These are phyloP conservation scores for Colletotrichum camelliae DNA, from an alignment of 2,329 filamentous ascomycete species.

Conservation along the genomic window DNA sequence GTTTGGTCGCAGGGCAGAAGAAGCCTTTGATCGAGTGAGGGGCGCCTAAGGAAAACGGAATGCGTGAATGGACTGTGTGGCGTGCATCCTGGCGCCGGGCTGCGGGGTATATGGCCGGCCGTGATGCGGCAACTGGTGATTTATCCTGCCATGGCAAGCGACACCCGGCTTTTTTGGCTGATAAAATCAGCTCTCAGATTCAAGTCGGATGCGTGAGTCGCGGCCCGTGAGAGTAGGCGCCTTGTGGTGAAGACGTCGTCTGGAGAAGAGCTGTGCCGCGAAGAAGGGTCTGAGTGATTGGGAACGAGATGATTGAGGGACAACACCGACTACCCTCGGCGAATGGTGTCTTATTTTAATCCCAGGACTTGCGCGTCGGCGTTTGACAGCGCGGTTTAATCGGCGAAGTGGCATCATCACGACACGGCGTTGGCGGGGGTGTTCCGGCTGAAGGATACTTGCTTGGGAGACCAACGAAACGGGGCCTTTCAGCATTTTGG, in stretches of 20 bases:
- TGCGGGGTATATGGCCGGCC: conserved; percentile 6
- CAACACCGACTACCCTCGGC: not conserved
- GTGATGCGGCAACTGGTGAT: not conserved
- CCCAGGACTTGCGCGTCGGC: conserved; percentile 4
- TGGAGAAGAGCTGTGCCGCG: not conserved
- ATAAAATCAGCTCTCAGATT: not conserved
- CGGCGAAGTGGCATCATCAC: conserved; percentile 13
- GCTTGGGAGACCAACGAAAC: not conserved
- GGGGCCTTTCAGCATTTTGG: conserved; percentile 11
- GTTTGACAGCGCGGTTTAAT: conserved; percentile 4
- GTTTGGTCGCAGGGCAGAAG: conserved; percentile 67
- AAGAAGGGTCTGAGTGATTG: not conserved
- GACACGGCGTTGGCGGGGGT: conserved; percentile 20
- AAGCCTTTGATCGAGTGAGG: conserved; percentile 68
- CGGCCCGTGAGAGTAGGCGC: not conserved
- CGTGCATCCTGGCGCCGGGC: not conserved
- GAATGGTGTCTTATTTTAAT: not conserved
- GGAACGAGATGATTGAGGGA: not conserved
- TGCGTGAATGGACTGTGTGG: not conserved
- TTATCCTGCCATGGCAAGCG: not conserved
- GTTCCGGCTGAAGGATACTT: not conserved
- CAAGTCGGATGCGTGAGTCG: not conserved
- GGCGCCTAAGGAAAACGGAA: not conserved
- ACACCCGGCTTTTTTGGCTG: not conserved
- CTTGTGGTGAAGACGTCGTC: not conserved